phyloP scores from a whole-genome alignment of 2,329 filamentous ascomycete species.

The Fonsecaea monophora region DNA sequence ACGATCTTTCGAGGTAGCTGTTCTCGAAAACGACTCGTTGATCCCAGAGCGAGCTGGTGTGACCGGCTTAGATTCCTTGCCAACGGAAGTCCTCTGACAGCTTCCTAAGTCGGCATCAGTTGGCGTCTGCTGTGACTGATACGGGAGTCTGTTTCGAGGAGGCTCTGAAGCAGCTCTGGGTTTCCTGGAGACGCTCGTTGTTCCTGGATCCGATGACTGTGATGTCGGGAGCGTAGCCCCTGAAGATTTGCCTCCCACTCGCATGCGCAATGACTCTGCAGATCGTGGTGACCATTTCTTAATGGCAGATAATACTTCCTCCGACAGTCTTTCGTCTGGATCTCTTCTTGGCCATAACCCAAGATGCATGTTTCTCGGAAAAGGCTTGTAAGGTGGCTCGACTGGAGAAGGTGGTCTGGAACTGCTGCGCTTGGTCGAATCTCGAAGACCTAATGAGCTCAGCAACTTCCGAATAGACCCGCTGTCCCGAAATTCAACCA shows the following conservation, averaged over 20 bases:
- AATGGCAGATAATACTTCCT: constrained; percentile 26
- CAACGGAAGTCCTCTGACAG: too few relatives aligned
- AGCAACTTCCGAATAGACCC: constrained; percentile 22
- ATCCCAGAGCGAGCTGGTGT: not conserved
- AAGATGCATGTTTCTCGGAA: constrained; percentile 39
- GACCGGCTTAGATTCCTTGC: not conserved
- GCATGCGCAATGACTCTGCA: not conserved
- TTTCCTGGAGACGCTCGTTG: not conserved
- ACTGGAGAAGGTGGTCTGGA: constrained; percentile 22
- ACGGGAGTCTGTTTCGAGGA: constrained; percentile 1
- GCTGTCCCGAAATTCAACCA: constrained; percentile 34
- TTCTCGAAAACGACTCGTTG: not conserved
- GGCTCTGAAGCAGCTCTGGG: constrained; percentile 12
- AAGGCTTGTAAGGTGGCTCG: constrained; percentile 41
- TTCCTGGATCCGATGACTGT: not conserved
- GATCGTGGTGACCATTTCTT: constrained; percentile 27
- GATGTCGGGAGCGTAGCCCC: not conserved
- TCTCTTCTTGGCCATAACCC: constrained; percentile 28
- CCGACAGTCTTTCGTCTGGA: constrained; percentile 20
- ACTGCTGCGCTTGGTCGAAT: constrained; percentile 25
- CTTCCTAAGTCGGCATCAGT: not conserved
- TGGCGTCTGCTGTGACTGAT: not conserved
- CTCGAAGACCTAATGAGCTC: constrained; percentile 19
- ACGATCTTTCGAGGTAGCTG: not conserved
- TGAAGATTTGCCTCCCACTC: not conserved